These are phyloP conservation scores for Penicillium occitanis DNA, from an alignment of 2,329 filamentous ascomycete genomes.

Conservation along the genomic window DNA sequence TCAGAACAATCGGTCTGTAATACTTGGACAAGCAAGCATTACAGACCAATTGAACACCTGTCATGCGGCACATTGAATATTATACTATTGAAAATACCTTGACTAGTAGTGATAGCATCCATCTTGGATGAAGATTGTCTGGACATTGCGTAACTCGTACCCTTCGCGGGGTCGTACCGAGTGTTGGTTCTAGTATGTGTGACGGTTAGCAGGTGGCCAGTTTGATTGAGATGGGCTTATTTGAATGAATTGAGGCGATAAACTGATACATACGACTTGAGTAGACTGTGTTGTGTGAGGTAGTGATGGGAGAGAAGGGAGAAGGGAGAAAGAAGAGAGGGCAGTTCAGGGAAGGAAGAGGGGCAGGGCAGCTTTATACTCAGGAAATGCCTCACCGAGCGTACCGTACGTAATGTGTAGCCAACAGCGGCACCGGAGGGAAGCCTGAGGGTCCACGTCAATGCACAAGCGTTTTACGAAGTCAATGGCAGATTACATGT, in stretches of 20 bases:
- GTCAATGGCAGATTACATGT: background rate
- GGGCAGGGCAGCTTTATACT: constrained; percentile 1
- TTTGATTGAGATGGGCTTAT: background rate
- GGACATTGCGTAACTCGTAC: constrained; percentile 18
- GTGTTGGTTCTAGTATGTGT: background rate
- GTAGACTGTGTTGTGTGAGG: background rate
- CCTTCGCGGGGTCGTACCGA: constrained; percentile 21
- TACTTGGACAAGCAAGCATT: constrained; percentile 19
- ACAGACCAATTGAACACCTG: constrained; percentile 41
- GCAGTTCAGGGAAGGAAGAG: background rate
- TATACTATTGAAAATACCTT: constrained; percentile 46
- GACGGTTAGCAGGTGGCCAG: background rate
- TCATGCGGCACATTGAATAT: constrained; percentile 44
- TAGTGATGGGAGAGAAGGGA: background rate
- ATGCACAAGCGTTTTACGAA: background rate
- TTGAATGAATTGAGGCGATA: background rate
- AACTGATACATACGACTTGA: background rate
- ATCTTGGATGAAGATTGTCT: constrained; percentile 23
- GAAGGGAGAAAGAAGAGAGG: background rate
- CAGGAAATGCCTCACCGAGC: constrained; percentile 5
- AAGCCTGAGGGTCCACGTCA: background rate
- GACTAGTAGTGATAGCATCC: constrained; percentile 34
- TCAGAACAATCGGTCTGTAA: constrained; percentile 55
- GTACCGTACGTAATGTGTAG: background rate
- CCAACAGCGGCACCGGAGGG: background rate